These are phyloP conservation scores for Clarireedia monteithiana DNA, from an alignment of 2,329 filamentous ascomycete genomes.

Conservation along the genomic window DNA sequence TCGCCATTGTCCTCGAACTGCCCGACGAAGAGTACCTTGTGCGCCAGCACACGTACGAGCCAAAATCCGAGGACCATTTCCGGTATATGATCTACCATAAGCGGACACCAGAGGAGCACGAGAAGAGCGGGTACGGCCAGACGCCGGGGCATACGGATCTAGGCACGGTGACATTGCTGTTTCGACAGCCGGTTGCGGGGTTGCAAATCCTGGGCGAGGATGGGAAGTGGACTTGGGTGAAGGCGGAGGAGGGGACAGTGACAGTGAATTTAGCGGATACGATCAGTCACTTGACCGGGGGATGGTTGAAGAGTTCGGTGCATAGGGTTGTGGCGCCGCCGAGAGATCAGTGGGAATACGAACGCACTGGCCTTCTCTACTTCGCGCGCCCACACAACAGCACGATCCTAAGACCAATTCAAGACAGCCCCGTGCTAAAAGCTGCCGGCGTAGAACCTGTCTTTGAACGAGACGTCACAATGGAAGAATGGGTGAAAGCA, in stretches of 20 bases:
- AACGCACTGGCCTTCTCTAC: slow-evolving; percentile 38
- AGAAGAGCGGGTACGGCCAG: slow-evolving; percentile 36
- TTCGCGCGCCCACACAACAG: slow-evolving; percentile 33
- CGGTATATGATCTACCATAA: slow-evolving; percentile 53
- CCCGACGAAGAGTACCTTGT: slow-evolving; percentile 50
- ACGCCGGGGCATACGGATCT: slow-evolving; percentile 48
- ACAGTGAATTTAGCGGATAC: slow-evolving; percentile 45
- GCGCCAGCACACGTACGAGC: slow-evolving; percentile 48
- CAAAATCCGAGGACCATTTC: slow-evolving; percentile 52
- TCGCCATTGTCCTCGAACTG: slow-evolving; percentile 53
- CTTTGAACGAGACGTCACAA: slow-evolving; percentile 36
- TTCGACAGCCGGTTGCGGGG: slow-evolving; percentile 50
- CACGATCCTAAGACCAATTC: slow-evolving; percentile 24
- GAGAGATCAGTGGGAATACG: slow-evolving; percentile 31
- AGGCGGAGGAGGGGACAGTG: slow-evolving; percentile 40
- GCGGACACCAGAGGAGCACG: slow-evolving; percentile 40
- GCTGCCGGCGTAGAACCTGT: slow-evolving; percentile 23
- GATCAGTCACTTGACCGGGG: slow-evolving; percentile 40
- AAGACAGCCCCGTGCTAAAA: slow-evolving; percentile 27
- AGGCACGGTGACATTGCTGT: slow-evolving; percentile 47
- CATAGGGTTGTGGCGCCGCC: slow-evolving; percentile 33
- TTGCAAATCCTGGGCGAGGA: slow-evolving; percentile 46
- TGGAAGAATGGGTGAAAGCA: slow-evolving; percentile 37
- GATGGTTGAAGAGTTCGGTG: slow-evolving; percentile 37
- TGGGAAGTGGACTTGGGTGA: slow-evolving; percentile 43